These are phyloP conservation scores for Aspergillus flavus DNA, from an alignment of 2,329 filamentous ascomycete genomes.

Conservation along the genomic window DNA sequence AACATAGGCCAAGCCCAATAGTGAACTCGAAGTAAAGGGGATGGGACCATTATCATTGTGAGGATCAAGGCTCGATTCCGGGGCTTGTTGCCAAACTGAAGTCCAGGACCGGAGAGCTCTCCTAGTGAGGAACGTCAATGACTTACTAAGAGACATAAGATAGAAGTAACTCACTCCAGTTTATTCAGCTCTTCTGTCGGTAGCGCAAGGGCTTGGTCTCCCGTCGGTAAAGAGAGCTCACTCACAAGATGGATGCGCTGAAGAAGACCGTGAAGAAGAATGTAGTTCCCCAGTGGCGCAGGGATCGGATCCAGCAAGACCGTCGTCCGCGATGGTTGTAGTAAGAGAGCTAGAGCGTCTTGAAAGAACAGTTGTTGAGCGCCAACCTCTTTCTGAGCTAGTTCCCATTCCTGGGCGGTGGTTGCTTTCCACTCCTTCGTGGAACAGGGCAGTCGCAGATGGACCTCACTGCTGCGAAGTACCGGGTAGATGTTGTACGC, in stretches of 20 bases:
- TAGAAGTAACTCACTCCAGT: constrained; percentile 29
- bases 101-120: constrained; percentile 40
- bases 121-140: constrained; percentile 17
- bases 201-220: constrained; percentile 32
- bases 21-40: constrained; percentile 37
- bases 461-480: constrained; percentile 40
- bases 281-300: constrained; percentile 66
- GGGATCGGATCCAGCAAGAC: constrained; percentile 35
- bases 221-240: constrained; percentile 35
- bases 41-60: constrained; percentile 38
- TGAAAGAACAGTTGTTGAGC: constrained; percentile 38
- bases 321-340: constrained; percentile 32
- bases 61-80: constrained; percentile 38
- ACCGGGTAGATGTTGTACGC: constrained; percentile 44
- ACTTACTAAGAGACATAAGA: background rate
- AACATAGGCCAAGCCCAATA: constrained; percentile 36
- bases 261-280: constrained; percentile 70
- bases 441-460: constrained; percentile 42
- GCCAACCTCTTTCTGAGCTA: constrained; percentile 28
- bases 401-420: constrained; percentile 36
- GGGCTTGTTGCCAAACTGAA: constrained; percentile 39
- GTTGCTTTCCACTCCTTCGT: constrained; percentile 39
- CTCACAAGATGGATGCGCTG: constrained; percentile 61
- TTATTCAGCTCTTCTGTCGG: constrained; percentile 39
- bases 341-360: constrained; percentile 34